Conservation (phyloP, 176 grass and related monocot species). For the Eragrostis curvula region DNA sequence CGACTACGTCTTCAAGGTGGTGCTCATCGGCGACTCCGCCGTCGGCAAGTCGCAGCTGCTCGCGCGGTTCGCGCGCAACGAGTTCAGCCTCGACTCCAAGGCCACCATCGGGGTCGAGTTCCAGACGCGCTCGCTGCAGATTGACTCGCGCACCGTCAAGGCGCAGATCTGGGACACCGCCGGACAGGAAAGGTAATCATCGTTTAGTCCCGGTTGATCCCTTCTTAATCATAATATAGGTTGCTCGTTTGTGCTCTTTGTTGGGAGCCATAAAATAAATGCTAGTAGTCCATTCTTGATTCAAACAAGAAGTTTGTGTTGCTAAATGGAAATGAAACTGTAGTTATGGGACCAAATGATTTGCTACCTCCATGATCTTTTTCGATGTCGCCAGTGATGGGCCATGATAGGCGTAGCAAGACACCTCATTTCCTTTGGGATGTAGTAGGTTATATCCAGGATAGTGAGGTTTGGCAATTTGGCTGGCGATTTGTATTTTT, state of each 20-base stretch:
- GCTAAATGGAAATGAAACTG: background rate
- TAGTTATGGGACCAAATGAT: background rate
- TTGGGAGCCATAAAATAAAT: background rate
- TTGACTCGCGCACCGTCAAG: conserved; percentile 69
- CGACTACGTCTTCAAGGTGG: conserved; percentile 76
- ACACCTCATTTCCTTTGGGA: background rate
- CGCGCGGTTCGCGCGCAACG: conserved; percentile 76
- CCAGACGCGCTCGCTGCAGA: conserved; percentile 66
- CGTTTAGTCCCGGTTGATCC: too few species aligned
- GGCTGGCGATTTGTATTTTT: background rate
- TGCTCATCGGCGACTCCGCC: conserved; percentile 78
- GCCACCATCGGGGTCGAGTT: conserved; percentile 73
- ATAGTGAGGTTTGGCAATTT: background rate
- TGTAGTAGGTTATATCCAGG: background rate
- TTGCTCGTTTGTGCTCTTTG: background rate
- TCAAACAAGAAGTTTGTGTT: background rate
- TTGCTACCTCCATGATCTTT: background rate
- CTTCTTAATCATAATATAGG: background rate
- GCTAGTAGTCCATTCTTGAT: background rate
- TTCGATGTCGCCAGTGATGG: background rate
- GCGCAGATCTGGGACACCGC: conserved; percentile 92
- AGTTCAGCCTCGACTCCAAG: conserved; percentile 77
- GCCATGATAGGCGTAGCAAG: background rate
- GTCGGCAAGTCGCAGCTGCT: conserved; percentile 83
- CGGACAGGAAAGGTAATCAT: conserved; percentile 63